phyloP scores from a whole-genome alignment of 768 basidiomycete species.

The Austroboletus festivus region DNA sequence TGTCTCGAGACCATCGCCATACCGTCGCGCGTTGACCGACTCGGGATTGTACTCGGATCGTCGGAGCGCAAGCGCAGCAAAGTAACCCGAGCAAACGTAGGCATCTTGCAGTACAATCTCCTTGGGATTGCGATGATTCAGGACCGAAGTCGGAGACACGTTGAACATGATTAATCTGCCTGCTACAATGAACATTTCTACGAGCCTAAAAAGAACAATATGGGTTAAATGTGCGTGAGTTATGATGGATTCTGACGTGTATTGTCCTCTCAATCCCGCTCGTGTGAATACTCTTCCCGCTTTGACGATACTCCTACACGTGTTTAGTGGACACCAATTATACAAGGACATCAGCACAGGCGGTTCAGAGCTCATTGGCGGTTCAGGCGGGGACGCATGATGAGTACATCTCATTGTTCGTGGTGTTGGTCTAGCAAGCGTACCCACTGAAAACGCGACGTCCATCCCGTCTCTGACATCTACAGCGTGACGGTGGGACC shows the following conservation, averaged over 20 bases:
- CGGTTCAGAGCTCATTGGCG: constrained; percentile 51
- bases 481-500: constrained; percentile 70
- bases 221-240: background rate
- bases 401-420: constrained; percentile 32
- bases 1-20: constrained; percentile 86
- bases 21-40: constrained; percentile 56
- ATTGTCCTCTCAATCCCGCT: constrained; percentile 70
- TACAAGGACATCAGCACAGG: constrained; percentile 64
- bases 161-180: constrained; percentile 75
- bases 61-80: constrained; percentile 66
- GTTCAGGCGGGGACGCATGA: constrained; percentile 45
- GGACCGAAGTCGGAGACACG: constrained; percentile 52
- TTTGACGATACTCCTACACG: constrained; percentile 72
- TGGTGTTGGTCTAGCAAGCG: constrained; percentile 60
- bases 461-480: constrained; percentile 85
- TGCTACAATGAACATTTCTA: constrained; percentile 69
- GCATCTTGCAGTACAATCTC: constrained; percentile 66
- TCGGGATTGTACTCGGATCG: constrained; percentile 61
- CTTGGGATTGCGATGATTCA: constrained; percentile 55
- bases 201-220: constrained; percentile 42
- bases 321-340: constrained; percentile 84
- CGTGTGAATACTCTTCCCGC: constrained; percentile 72
- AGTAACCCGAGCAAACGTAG: constrained; percentile 84
- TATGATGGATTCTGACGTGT: constrained; percentile 52
- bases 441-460: constrained; percentile 50